These are phyloP conservation scores for Daedaleopsis nitida DNA, from an alignment of 768 basidiomycete species.

Conservation along the genomic window DNA sequence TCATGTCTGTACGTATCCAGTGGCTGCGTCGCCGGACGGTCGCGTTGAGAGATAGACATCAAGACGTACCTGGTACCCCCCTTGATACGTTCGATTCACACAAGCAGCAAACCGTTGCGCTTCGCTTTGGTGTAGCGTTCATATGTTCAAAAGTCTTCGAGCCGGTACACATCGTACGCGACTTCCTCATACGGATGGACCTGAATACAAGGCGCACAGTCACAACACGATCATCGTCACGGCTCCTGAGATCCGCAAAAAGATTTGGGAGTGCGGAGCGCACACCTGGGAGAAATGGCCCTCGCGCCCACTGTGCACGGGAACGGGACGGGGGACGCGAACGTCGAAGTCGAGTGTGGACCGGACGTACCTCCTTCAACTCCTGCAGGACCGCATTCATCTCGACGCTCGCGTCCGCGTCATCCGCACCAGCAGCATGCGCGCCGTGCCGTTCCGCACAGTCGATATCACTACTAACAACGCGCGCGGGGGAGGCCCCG, in stretches of 20 bases:
- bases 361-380: slow-evolving; percentile 45
- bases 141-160: slow-evolving; percentile 40
- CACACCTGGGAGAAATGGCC: background rate
- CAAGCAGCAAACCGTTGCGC: too few relatives aligned
- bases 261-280: background rate
- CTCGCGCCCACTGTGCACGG: too few relatives aligned
- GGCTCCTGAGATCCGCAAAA: background rate
- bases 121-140: too few relatives aligned
- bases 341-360: too few relatives aligned
- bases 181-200: slow-evolving; percentile 61
- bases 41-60: too few relatives aligned
- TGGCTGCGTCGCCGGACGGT: too few relatives aligned
- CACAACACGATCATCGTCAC: background rate
- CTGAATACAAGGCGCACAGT: slow-evolving; percentile 29
- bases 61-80: too few relatives aligned
- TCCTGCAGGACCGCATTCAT: slow-evolving; percentile 44
- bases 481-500: slow-evolving; percentile 27
- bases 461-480: background rate
- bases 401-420: slow-evolving; percentile 25
- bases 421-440: slow-evolving; percentile 16
- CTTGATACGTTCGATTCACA: too few relatives aligned
- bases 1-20: too few relatives aligned
- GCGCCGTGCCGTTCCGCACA: too few relatives aligned
- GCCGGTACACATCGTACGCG: slow-evolving; percentile 55
- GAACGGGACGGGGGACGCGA: too few relatives aligned